Conservation (phyloP, 2,329 filamentous ascomycete genomes). For the Colletotrichum sp. region DNA sequence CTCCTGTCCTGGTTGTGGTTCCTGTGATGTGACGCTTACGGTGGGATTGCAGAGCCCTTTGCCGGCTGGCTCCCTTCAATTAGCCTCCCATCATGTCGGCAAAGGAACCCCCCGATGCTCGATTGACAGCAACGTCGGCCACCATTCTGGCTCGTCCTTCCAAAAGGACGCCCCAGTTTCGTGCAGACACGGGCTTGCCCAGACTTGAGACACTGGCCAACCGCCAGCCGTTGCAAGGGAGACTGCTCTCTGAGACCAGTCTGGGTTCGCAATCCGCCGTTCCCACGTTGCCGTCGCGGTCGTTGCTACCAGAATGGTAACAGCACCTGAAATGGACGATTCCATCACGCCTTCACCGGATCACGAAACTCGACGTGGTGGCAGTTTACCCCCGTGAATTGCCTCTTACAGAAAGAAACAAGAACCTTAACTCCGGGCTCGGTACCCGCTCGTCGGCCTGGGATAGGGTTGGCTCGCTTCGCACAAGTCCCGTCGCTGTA, state of each 20-base stretch:
- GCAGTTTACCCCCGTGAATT: neutral
- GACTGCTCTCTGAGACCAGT: neutral
- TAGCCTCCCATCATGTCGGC: neutral
- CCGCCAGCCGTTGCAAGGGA: neutral
- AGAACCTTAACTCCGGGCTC: neutral
- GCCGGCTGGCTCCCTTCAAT: neutral
- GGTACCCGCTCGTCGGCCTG: neutral
- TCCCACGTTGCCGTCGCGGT: neutral
- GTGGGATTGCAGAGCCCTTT: neutral
- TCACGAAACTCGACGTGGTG: neutral
- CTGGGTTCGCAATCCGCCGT: neutral
- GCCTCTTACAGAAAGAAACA: neutral
- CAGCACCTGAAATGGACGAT: neutral
- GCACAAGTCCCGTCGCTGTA: neutral
- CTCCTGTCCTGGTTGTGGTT: neutral
- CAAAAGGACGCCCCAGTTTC: slow-evolving; percentile 5
- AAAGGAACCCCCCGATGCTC: neutral
- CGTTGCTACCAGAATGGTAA: neutral
- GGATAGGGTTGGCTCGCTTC: neutral
- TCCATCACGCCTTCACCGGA: neutral
- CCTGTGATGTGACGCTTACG: neutral
- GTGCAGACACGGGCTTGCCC: slow-evolving; percentile 21
- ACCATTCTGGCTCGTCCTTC: neutral
- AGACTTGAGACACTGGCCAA: slow-evolving; percentile 8
- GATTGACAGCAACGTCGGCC: slow-evolving; percentile 9